Conservation (phyloP, 257 asterid species). For the Fraxinus pennsylvanica region DNA sequence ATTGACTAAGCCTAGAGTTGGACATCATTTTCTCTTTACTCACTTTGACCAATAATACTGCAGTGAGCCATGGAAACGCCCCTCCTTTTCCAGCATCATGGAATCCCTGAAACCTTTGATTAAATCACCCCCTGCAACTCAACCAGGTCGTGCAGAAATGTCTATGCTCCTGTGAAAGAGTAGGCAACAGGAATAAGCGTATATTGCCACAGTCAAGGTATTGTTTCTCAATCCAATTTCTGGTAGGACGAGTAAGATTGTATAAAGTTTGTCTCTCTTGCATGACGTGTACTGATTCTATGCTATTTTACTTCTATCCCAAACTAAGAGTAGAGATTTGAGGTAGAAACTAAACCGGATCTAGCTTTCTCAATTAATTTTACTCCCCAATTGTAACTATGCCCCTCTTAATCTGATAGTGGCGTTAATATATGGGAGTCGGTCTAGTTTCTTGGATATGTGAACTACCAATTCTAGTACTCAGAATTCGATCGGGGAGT, state of each 20-base stretch:
- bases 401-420: not conserved
- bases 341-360: not conserved
- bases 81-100: slow-evolving; percentile 82
- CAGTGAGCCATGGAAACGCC: slow-evolving; percentile 95
- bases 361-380: not conserved
- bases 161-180: slow-evolving; percentile 42
- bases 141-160: slow-evolving; percentile 50
- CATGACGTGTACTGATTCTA: not conserved
- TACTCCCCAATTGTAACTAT: not conserved
- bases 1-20: slow-evolving; percentile 16
- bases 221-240: slow-evolving; percentile 25
- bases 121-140: slow-evolving; percentile 49
- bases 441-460: not conserved
- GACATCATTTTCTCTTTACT: slow-evolving; percentile 20
- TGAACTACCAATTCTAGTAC: not conserved
- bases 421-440: not conserved
- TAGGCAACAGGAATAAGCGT: slow-evolving; percentile 24
- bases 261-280: slow-evolving; percentile 33
- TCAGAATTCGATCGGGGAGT: too few relatives aligned
- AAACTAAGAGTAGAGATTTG: not conserved
- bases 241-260: slow-evolving; percentile 21
- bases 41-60: slow-evolving; percentile 30
- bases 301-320: not conserved
- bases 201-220: slow-evolving; percentile 6
- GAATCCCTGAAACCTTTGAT: slow-evolving; percentile 68